phyloP scores from a whole-genome alignment of 139 green algal species.

The Parachlorella kessleri region DNA sequence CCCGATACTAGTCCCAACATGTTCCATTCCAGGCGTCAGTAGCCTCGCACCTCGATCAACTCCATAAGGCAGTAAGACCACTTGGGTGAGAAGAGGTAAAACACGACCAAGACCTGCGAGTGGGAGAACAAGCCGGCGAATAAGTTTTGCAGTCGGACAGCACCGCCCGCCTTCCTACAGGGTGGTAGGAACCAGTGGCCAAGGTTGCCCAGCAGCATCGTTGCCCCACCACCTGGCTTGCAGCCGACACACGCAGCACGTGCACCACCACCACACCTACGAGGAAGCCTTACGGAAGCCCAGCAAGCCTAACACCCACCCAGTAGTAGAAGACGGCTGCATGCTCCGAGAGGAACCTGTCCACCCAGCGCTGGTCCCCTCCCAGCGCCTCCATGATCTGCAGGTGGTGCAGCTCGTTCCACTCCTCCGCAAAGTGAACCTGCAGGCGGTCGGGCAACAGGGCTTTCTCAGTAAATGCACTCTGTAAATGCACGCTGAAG shows the following conservation, averaged over 20 bases:
- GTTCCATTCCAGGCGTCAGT: no score
- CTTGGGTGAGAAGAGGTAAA: constrained; percentile 78
- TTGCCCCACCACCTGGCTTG: neutral
- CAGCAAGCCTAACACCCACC: constrained; percentile 21
- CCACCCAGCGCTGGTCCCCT: constrained; percentile 89
- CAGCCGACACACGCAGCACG: neutral
- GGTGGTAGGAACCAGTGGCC: no score
- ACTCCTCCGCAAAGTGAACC: constrained; percentile 95
- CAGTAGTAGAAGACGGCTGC: constrained; percentile 93
- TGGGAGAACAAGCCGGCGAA: neutral
- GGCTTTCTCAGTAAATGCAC: no score
- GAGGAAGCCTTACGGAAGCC: neutral
- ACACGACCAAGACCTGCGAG: constrained; percentile 48
- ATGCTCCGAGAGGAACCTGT: constrained; percentile 91
- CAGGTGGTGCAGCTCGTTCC: constrained; percentile 91
- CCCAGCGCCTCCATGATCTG: constrained; percentile 98
- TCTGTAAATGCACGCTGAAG: no score
- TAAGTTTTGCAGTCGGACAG: no score
- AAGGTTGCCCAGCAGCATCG: no score
- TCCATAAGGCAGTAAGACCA: constrained; percentile 95
- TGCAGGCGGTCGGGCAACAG: no score
- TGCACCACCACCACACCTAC: neutral
- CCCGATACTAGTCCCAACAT: no score
- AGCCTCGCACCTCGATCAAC: constrained; percentile 71
- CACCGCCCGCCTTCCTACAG: no score